Percentiles rank a stretch among this genome's conserved stretches.
phyloP scores from a whole-genome alignment of 1,139 yeast genomes.

The Magnusiomyces fungicola region DNA sequence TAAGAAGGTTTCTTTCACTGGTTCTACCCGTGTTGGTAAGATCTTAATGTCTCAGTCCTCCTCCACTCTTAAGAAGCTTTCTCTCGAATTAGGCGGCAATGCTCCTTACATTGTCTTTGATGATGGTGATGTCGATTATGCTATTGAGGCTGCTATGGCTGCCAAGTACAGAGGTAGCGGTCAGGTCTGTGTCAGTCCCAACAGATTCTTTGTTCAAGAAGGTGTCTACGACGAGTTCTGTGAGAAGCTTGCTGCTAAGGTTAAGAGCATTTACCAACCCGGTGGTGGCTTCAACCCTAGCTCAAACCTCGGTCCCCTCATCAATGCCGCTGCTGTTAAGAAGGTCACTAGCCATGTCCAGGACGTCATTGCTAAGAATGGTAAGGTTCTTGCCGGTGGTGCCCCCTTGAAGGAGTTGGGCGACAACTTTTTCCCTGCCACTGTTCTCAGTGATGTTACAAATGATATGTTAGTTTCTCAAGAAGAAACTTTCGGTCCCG shows the following conservation, averaged over 20 bases:
- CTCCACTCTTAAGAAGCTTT: conserved; percentile 69
- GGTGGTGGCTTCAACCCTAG: conserved; percentile 68
- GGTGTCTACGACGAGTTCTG: conserved; percentile 55
- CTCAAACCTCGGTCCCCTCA: conserved; percentile 77
- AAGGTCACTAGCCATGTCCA: conserved; percentile 66
- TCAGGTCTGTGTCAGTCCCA: conserved; percentile 80
- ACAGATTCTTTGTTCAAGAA: conserved; percentile 61
- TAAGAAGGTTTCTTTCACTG: conserved; percentile 81
- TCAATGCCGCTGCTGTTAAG: conserved; percentile 54
- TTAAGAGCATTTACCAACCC: conserved; percentile 44
- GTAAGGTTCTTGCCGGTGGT: conserved; percentile 59
- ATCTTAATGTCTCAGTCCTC: conserved; percentile 71
- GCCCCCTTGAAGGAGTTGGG: conserved; percentile 60
- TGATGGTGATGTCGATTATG: conserved; percentile 71
- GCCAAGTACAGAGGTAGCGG: conserved; percentile 71
- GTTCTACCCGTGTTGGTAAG: conserved; percentile 81
- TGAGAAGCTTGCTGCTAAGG: conserved; percentile 44
- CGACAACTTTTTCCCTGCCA: conserved; percentile 66
- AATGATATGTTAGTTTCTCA: conserved; percentile 51
- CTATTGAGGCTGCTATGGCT: conserved; percentile 63
- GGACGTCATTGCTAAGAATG: conserved; percentile 73
- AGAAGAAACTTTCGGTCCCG: conserved; percentile 89
- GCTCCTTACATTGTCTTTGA: conserved; percentile 87
- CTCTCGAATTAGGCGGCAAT: conserved; percentile 89
- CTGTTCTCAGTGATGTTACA: conserved; percentile 61